Percentiles rank a stretch among this genome's conserved stretches.
phyloP scores from a whole-genome alignment of 1,284 basidiomycete species.

The Ganoderma meredithae region DNA sequence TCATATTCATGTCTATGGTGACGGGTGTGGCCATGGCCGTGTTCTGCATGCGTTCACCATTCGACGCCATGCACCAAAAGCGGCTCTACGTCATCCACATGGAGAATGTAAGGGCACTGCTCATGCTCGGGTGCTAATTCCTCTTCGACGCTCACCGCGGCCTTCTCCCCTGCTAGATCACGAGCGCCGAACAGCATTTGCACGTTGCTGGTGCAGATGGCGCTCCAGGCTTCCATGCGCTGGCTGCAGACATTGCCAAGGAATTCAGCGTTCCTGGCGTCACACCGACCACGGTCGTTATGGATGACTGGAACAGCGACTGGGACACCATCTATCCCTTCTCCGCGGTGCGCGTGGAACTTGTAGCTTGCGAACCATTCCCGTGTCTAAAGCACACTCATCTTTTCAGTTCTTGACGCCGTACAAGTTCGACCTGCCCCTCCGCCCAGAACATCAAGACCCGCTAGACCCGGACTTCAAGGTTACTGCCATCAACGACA shows the following conservation, averaged over 20 bases:
- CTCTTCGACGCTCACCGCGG: background rate
- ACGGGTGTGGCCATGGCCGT: constrained; percentile 65
- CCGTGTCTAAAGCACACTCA: background rate
- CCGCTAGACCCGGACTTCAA: constrained; percentile 62
- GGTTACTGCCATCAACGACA: constrained; percentile 69
- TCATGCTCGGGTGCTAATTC: constrained; percentile 2
- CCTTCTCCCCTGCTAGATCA: constrained; percentile 56
- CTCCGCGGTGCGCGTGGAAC: constrained; percentile 63
- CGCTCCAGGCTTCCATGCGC: constrained; percentile 74
- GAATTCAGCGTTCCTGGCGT: constrained; percentile 60
- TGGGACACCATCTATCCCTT: constrained; percentile 93
- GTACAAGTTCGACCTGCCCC: constrained; percentile 73
- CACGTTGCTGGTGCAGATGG: constrained; percentile 89
- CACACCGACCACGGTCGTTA: constrained; percentile 55
- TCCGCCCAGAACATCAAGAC: constrained; percentile 59
- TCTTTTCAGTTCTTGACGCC: constrained; percentile 76
- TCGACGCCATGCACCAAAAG: constrained; percentile 90
- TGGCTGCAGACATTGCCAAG: constrained; percentile 69
- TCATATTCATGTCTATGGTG: constrained; percentile 55
- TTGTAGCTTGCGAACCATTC: constrained; percentile 3
- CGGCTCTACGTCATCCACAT: constrained; percentile 86
- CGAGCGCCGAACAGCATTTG: constrained; percentile 75
- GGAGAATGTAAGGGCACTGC: constrained; percentile 74
- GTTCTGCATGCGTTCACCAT: constrained; percentile 70
- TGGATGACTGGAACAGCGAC: constrained; percentile 77